Base-by-base conservation (phyloP, 2,329 filamentous ascomycete genomes). In the Tetracladium maxilliforme region DNA sequence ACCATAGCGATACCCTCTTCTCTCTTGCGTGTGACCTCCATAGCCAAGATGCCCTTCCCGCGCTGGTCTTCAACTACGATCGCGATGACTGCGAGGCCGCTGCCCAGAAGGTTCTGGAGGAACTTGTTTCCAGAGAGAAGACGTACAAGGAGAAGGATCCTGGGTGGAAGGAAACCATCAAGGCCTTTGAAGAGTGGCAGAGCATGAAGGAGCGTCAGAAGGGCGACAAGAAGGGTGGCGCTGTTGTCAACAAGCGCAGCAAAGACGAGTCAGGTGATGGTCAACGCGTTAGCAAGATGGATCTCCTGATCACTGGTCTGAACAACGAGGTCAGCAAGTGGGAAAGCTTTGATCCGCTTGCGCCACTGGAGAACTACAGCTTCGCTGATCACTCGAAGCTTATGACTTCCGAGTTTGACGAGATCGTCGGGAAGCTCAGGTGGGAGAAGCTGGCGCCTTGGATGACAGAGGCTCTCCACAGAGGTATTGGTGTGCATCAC, bases 51-150 rank as follows among this genome's bases (percentile, higher is more conserved):
- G 75, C 73, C 1, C 55, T 87, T 2, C 80, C 79, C 0, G 78
- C 74, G 0, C 70, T 87, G 9, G 45, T 84, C 2, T 87, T 87
- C 55, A 80, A 81, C 41, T 87, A 80, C 36, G 74, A 84, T 34
- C 68, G 77, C 23, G 45, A 47, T 3, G 47, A 53, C 16, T 86
- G 80, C 37, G 77, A 83, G 44, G 43, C 46, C 7, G 63, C 77
- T 15, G 61, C 66, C 14, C 36, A 44, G 14, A 38, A 47, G 1
- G 37, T 84, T 1, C 42, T 74, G 3, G 36, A 45, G 1, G 54
- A 69, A 30, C 50, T 84, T 0, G 41, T 59, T 24, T 39, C 53
- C 2, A 60, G 64, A 0, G 75, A 81, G 37, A 34, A 49, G 1
- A 36, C 42, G 6, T 78, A 65, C 55, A 71, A 74, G 37, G 50